phyloP scores from a whole-genome alignment of 2,329 filamentous ascomycete genomes.

The Arthrobotrys sinensis region DNA sequence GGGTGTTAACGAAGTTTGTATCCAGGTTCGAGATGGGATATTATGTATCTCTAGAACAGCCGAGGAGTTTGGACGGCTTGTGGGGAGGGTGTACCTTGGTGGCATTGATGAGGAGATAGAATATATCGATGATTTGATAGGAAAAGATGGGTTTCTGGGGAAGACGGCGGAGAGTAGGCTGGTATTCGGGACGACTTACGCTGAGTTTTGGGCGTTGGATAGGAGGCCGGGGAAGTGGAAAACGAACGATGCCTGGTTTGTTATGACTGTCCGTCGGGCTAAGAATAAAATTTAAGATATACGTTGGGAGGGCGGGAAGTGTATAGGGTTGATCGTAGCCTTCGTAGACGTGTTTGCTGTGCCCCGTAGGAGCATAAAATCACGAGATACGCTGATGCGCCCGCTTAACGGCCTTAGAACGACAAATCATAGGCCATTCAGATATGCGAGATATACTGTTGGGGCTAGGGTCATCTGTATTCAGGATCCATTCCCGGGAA shows the following conservation, averaged over 20 bases:
- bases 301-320: no score
- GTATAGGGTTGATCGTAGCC: no score
- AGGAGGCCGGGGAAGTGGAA: not conserved
- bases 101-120: not conserved
- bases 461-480: no score
- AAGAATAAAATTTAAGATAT: no score
- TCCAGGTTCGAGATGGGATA: not conserved
- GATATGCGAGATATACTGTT: no score
- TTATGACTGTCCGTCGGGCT: not conserved
- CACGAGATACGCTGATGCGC: no score
- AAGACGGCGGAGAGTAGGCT: not conserved
- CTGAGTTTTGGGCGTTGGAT: not conserved
- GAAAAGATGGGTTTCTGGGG: not conserved
- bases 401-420: no score
- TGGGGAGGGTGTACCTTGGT: not conserved
- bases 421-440: no score
- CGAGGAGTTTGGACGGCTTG: not conserved
- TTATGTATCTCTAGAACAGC: not conserved
- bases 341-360: no score
- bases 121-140: not conserved
- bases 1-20: not conserved
- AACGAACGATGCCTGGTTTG: not conserved
- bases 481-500: no score
- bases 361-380: no score
- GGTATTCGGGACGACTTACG: not conserved